phyloP scores from a whole-genome alignment of 129 eudicot species.

The sunflower (Helianthus annuus) region HanXRQr2.0-SUNRISE NC_035448.2:3949181-3949680 shows the following conservation, averaged over 20 bases:
- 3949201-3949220: background rate
- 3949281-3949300: constrained; percentile 81
- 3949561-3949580: too few species aligned
- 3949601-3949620: too few species aligned
- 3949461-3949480: constrained; percentile 99
- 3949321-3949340: constrained; percentile 91
- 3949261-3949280: constrained; percentile 94
- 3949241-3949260: constrained; percentile 29
- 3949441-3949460: constrained; percentile 99
- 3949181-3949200: too few species aligned
- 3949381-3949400: constrained; percentile 93
- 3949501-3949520: background rate
- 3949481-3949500: constrained; percentile 35
- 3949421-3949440: constrained; percentile 90
- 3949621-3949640: too few species aligned
- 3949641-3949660: too few species aligned
- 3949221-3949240: background rate
- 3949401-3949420: constrained; percentile 82
- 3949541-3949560: too few species aligned
- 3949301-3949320: constrained; percentile 90
- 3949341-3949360: constrained; percentile 93
- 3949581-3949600: too few species aligned
- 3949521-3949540: background rate
- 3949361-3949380: constrained; percentile 89
- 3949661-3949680: too few species aligned